Evolutionary conservation across 2,329 filamentous ascomycete genomes (phyloP), one percentile per base, ranked within the genome.

Genomic region (Atkinsonella hypoxylon): DNA sequence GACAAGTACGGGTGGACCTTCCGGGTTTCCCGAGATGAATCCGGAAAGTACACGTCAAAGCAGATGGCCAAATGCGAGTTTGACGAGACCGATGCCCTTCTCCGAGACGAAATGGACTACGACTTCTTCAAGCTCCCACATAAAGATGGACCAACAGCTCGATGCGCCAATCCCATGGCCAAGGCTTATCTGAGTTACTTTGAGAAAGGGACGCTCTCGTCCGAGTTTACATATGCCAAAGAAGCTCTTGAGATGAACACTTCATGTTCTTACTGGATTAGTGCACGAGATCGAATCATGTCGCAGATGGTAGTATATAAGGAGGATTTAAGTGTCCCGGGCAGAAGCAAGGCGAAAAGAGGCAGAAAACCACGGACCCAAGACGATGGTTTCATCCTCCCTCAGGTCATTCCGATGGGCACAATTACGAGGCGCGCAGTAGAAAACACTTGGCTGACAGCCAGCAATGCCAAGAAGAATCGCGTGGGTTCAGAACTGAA

Each of bases 251-350:
- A 97, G 59, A 98, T 98, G 93, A 98, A 98, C 59, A 89, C 93
- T 0, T 95, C 89, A 0, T 98, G 94, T 64, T 97, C 91, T 0
- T 98, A 98, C 67, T 98, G 94, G 93, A 97, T 98, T 59, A 95
- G 89, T 61, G 90, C 93, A 15, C 79, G 93, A 54, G 89, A 95
- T 62, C 77, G 93, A 47, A 98, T 98, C 67, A 91, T 73, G 76
- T 87, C 84, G n/a, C 93, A 98, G 62, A 87, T 97, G 76, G 90
- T 95, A 2, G 86, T 98, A 1, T 96, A 95, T 63, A 76, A 89
- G 53, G 74, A 82, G 34, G 82, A 94, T 55, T 53, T 73, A 17
- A 55, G 50, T 31, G 15, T 38, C 5, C 20, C 47, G n/a, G 12
- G 46, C 52, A 34, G 13, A 45, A 26, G 42, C 26, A 22, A 36